A percentile compares a stretch with the other conserved stretches of the same genome.
These are phyloP conservation scores for Heterobasidion parviporum DNA, from an alignment of 1,284 basidiomycete genomes.

Conservation along the genomic window DNA sequence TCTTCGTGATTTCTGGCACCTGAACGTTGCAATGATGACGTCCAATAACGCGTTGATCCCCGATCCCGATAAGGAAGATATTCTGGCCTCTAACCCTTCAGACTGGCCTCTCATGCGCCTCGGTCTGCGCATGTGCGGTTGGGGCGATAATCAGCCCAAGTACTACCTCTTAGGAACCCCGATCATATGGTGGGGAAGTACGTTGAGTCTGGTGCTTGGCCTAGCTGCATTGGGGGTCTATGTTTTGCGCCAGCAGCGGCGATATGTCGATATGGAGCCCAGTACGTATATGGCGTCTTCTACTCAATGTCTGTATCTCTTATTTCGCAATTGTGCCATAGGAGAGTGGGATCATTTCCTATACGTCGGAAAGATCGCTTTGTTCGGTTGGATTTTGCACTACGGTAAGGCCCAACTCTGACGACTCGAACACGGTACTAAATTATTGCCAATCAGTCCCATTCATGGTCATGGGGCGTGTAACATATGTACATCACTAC, in stretches of 20 bases:
- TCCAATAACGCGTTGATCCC: conserved; percentile 97
- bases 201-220: conserved; percentile 57
- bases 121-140: conserved; percentile 95
- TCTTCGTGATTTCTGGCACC: conserved; percentile 94
- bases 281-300: conserved; percentile 33
- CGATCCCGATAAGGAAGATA: conserved; percentile 97
- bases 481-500: conserved; percentile 88
- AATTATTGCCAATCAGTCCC: conserved; percentile 49
- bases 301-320: background rate
- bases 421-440: background rate
- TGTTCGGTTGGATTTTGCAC: conserved; percentile 91
- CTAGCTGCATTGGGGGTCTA: conserved; percentile 59
- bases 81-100: conserved; percentile 84
- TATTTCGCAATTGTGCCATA: conserved; percentile 14
- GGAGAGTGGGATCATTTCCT: conserved; percentile 93
- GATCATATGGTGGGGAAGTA: conserved; percentile 85
- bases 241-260: conserved; percentile 78
- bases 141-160: conserved; percentile 84
- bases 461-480: conserved; percentile 94
- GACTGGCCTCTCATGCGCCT: conserved; percentile 93
- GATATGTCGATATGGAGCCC: conserved; percentile 87
- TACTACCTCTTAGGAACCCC: conserved; percentile 94
- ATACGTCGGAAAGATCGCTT: conserved; percentile 87
- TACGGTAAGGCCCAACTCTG: conserved; percentile 50
- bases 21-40: conserved; percentile 99